Base-by-base conservation (phyloP, 257 asterid species). In the Petunia axillaris region DNA sequence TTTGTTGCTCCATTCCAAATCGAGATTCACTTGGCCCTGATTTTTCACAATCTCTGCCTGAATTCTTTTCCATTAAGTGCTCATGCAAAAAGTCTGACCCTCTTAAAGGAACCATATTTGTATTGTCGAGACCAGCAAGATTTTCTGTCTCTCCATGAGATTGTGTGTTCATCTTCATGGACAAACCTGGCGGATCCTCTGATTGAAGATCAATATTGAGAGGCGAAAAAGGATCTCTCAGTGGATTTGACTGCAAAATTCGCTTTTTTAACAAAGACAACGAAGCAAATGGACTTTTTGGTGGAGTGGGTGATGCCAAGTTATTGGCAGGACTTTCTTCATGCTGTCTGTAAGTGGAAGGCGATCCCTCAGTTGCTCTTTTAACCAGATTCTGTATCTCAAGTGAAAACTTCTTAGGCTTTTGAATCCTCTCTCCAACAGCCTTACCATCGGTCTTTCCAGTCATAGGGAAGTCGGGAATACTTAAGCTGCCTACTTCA, bases 191-290 rank as follows among this genome's bases (percentile, higher is more conserved):
- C 81, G 85, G 76, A 64, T 73, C 81, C 80, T 75, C 80, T 84
- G 76, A 84, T 83, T 83, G 79, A 14, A 84, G 81, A 81, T 88
- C 92, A 81, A 83, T 68, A 52, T 88, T 83, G 25, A 81, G 79
- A 40, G 93, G 92, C 82, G 93, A 89, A 85, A 87, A 91, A 79
- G 93, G 93, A 83, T 90, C 97, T 62, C 79, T 87, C 66, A 79
- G 80, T 79, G 94, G 90, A 84, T 78, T 85, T 73, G 91, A 87
- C 81, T 83, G 88, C 82, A 84, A 76, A 82, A 86, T 79, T 76
- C 79, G 89, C 89, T 82, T 88, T 79, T 81, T 85, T 82, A 91
- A 84, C 64, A 81, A 82, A 75, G 92, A 85, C 54, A 89, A 25
- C 80, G 95, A 89, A 84, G 86, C 90, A 84, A 85, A 84, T 75